Percentiles rank a stretch among this genome's conserved stretches.
phyloP scores from a whole-genome alignment of 2,329 filamentous ascomycete species.

The Capronia americana region DNA sequence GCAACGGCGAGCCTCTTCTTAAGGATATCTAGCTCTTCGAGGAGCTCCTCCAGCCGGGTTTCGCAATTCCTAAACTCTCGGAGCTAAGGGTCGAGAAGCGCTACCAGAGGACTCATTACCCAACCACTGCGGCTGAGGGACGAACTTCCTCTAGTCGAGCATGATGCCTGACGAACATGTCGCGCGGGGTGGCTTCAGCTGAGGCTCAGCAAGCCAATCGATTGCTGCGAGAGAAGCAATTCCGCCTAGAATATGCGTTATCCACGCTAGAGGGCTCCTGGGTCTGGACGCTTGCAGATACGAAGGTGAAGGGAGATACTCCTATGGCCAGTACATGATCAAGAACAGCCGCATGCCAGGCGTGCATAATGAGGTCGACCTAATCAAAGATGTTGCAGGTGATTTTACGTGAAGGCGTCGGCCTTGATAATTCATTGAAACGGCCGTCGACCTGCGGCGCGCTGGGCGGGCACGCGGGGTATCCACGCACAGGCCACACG shows the following conservation, averaged over 20 bases:
- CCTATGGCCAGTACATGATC: background rate
- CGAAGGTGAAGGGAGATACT: background rate
- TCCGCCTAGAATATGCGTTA: background rate
- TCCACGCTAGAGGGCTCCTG: background rate
- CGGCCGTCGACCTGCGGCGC: no score
- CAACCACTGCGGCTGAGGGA: background rate
- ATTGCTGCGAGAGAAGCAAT: background rate
- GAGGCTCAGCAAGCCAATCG: background rate
- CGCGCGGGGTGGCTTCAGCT: conserved; percentile 2
- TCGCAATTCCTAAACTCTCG: background rate
- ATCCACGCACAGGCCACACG: no score
- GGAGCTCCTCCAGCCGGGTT: background rate
- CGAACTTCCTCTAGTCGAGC: background rate
- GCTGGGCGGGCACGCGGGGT: no score
- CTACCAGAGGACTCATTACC: background rate
- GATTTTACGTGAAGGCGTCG: background rate
- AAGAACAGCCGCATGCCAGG: background rate
- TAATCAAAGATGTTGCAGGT: background rate
- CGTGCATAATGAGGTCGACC: background rate
- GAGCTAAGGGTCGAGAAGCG: background rate
- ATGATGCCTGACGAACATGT: background rate
- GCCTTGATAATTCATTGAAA: background rate
- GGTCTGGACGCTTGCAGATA: background rate
- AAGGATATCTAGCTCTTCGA: background rate
- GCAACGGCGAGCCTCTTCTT: background rate